Base-by-base conservation (phyloP, 768 basidiomycete genomes). In the Mrakia hoshinonis region DNA sequence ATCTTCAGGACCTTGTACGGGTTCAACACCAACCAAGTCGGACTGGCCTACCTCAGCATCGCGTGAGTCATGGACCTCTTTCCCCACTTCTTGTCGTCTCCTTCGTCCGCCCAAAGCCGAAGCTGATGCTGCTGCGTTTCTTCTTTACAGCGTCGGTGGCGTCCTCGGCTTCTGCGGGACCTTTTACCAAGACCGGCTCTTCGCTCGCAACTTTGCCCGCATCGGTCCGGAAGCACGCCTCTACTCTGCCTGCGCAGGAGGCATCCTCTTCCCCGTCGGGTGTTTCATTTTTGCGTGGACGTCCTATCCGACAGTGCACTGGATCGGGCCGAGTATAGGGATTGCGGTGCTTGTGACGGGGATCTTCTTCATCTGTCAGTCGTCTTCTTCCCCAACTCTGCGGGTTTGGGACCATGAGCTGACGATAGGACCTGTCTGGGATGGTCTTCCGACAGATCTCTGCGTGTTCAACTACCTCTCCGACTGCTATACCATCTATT, bases 211-310 rank as follows among this genome's bases (percentile, higher is more conserved):
- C 60, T 75, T 76, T 9, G 74, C 74, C 6, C 74, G 65, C 12
- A 47, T 68, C 11, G 79, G 79, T 13, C 76, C 79, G 0, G 79
- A 80, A 67, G 79, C 79, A 6, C 69, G 78, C 20, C 70, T 80
- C 22, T 78, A 77, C 46, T 77, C 67, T 11, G 74, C 64, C 11
- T 68, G 39, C 24, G 47, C 24, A 2, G 85, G 12, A 83, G 84
- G 75, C 36, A 77, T 9, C 80, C 77, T 15, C 83, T 83, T 73
- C 74, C 83, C 68, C 82, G 7, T 46, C 5, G 62, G 67, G 10
- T 68, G 68, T 76, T 46, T 79, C 78, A 85, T 89, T 36, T 91
- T 86, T 74, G 88, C 86, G 0, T 89, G 87, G 85, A 85, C 86
- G 3, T 84, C 85, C 15, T 84, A 70, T 0, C 69, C 82, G 0